Evolutionary conservation across 2,329 filamentous ascomycete genomes (phyloP), one percentile per base, ranked within the genome.

Genomic region (Bisporella sp.): DNA sequence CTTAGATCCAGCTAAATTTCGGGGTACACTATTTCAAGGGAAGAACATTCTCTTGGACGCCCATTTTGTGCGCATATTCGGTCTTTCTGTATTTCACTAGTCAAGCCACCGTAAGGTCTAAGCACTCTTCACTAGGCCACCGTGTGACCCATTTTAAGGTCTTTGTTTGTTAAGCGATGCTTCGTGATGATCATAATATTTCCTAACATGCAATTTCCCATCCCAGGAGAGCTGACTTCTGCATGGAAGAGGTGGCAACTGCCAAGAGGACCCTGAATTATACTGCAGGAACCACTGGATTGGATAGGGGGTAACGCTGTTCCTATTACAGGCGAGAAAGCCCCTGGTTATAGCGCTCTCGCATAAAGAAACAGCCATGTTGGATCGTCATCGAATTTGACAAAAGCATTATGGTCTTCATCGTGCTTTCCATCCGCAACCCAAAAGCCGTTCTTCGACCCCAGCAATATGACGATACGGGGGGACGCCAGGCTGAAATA

Each of bases 331-430:
- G 21, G 13, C 31, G 9, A 6, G n/a, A 29, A 13, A 31, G 41
- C 11, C 41, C 41, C 7, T n/a, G 12, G 2, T 30, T 13, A 30
- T 29, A 44, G 31, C 11, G 42, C 2, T 33, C 45, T 5, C 41
- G 47, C 37, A 50, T 48, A 45, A 45, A 31, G 7, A 45, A 28
- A 29, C 33, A 50, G 45, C 42, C 35, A 8, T 31, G 7, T 28
- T 48, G 11, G 52, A 54, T 54, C 48, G 46, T 44, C 49, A 54
- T 46, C 31, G 11, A 41, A 46, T 41, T 43, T 48, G 7, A 6
- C 28, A 33, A 31, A 41, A 46, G 39, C 40, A 6, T 29, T 13
- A 37, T 37, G 28, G n/a, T 29, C 31, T 5, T 42, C 29, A 30
- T 31, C 44, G 29, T 9, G 32, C 8, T 6, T 2, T n/a, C 30